Conservation (phyloP, 306 rosid species). For the Chamaecrista fasciculata region DNA sequence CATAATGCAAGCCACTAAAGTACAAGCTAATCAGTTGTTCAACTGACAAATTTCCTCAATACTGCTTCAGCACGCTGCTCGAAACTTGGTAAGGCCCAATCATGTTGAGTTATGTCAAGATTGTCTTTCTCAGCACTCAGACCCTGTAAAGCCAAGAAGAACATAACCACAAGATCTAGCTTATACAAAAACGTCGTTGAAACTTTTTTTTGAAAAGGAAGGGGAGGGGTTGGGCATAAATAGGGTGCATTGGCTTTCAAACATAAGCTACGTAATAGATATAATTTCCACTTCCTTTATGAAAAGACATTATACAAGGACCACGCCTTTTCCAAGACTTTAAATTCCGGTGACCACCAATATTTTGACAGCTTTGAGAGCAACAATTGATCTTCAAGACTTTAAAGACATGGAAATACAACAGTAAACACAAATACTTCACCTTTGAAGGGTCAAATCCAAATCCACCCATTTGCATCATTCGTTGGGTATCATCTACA, state of each 20-base stretch:
- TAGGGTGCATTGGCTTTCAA: neutral
- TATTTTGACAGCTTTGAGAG: neutral
- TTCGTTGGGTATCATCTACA: conserved; percentile 90
- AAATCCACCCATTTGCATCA: conserved; percentile 99
- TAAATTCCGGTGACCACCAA: too few species aligned
- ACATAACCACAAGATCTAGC: neutral
- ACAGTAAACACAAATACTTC: conserved; percentile 21
- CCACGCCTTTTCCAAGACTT: neutral
- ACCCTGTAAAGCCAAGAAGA: conserved; percentile 54
- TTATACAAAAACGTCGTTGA: too few species aligned
- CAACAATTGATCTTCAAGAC: neutral
- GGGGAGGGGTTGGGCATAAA: too few species aligned
- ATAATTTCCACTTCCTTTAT: neutral
- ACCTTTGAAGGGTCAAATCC: conserved; percentile 97
- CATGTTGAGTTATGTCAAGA: conserved; percentile 95
- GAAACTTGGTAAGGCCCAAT: conserved; percentile 76
- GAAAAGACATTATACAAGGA: neutral
- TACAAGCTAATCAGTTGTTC: conserved; percentile 14
- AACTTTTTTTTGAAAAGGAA: too few species aligned
- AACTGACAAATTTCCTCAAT: conserved; percentile 46
- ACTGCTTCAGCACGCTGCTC: conserved; percentile 75
- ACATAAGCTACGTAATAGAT: neutral
- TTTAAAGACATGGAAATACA: conserved; percentile 20
- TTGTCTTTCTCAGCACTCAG: conserved; percentile 90
- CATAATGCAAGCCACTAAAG: neutral